Base-by-base conservation (phyloP, 495 filamentous ascomycete species). In the Penicillium macrosclerotiorum region DNA sequence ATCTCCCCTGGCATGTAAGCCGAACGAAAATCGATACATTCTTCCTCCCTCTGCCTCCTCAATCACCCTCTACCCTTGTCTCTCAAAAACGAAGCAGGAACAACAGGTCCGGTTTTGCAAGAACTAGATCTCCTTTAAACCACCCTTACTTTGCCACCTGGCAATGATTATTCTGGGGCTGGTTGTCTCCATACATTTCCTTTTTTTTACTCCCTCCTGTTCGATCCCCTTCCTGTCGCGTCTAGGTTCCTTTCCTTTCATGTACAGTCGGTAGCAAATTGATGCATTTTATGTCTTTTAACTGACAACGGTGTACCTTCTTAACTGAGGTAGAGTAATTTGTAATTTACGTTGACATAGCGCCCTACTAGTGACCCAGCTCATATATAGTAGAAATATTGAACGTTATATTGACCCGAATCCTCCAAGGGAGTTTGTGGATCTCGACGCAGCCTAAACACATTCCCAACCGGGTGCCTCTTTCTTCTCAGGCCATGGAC, bases 1-100 rank as follows among this genome's bases (percentile, higher is more conserved):
- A 81, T 96, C 63, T 81, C 91, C 27, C 93, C 93, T 38, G 93
- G 94, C 55, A 65, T 72, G 70, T 77, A 75, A 65, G 65, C 32
- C 25, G 18, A 14, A 50, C 40, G 24, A 34, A 30, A 30, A 41
- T n/a, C n/a, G n/a, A n/a, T n/a, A n/a, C n/a, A n/a, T n/a, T n/a
- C 49, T 52, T 41, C 26, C 22, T 33, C 26, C 32, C 23, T 24
- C 24, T 29, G 22, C 27, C 20, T 52, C 29, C 39, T 23, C 37
- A 33, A n/a, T n/a, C n/a, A 36, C 26, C 16, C 18, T 50, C 42
- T 19, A 36, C 30, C 40, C 31, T 48, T 42, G 51, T 25, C 42
- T 48, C 47, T 50, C 25, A 37, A 55, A 60, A 57, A 44, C 45
- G 42, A 57, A 42, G 42, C 55, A 60, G 55, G 50, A 62, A 51